These are phyloP conservation scores for Dictyostelium citrinum DNA, from an alignment of 78 protist species.

Conservation along the genomic window DNA sequence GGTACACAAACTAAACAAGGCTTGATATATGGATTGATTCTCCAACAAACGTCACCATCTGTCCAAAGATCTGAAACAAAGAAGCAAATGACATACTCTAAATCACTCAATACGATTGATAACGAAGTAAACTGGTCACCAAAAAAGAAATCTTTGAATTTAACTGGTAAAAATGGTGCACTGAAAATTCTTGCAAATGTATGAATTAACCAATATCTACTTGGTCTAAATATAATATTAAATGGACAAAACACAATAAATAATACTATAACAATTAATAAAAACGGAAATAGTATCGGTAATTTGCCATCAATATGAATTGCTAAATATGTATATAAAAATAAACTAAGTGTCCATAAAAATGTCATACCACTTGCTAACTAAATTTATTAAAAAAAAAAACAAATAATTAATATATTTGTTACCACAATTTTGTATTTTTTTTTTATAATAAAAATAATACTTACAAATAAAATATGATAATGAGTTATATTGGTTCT, in stretches of 20 bases:
- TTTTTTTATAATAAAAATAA: too few species aligned
- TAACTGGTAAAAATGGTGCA: conserved; percentile 63
- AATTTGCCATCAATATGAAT: conserved; percentile 9
- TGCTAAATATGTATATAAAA: conserved; percentile 20
- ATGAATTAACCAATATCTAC: conserved; percentile 44
- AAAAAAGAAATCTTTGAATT: conserved; percentile 75
- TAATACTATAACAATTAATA: background rate
- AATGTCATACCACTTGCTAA: conserved; percentile 42
- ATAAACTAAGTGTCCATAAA: conserved; percentile 14
- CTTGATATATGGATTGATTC: conserved; percentile 31
- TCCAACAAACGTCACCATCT: conserved; percentile 23
- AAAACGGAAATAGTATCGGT: conserved; percentile 56
- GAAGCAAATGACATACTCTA: conserved; percentile 58
- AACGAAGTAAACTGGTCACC: conserved; percentile 69
- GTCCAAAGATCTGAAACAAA: conserved; percentile 74
- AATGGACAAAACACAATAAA: conserved; percentile 14
- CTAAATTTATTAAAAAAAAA: background rate
- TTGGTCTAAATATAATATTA: conserved; percentile 3
- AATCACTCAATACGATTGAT: conserved; percentile 57
- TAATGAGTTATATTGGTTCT: conserved; percentile 31
- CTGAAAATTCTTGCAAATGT: conserved; percentile 55
- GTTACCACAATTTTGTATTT: too few species aligned
- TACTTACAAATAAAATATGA: conserved; percentile 17
- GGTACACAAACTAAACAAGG: conserved; percentile 61
- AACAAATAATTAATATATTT: too few species aligned